A percentile compares a stretch with the other conserved stretches of the same genome.
Conservation (phyloP, 2,329 filamentous ascomycete species). For the Sclerotinia glacialis region DNA sequence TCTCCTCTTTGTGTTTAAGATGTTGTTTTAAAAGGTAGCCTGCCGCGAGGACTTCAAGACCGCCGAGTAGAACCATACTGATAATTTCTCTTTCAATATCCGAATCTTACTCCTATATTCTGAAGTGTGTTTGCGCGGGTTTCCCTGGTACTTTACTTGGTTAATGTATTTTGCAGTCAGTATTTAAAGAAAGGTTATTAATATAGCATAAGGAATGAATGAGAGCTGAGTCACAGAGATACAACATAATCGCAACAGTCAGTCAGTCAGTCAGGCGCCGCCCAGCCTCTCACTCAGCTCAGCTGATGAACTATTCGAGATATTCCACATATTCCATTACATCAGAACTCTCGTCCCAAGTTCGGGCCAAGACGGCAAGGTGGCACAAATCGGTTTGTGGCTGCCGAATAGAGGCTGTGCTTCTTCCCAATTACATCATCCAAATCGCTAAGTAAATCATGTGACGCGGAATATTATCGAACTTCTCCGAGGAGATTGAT, state of each 20-base stretch:
- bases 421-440: neutral
- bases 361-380: slow-evolving; percentile 1
- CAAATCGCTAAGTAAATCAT: neutral
- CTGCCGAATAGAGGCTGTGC: slow-evolving; percentile 4
- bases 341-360: neutral
- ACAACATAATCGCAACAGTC: neutral
- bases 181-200: neutral
- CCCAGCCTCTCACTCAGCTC: slow-evolving; percentile 2
- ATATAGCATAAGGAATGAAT: neutral
- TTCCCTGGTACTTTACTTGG: neutral
- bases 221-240: neutral
- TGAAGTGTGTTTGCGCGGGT: neutral
- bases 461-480: slow-evolving; percentile 8
- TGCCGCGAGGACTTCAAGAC: slow-evolving; percentile 37
- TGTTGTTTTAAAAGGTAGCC: slow-evolving; percentile 38
- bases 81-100: neutral
- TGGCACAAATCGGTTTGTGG: slow-evolving; percentile 1
- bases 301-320: slow-evolving; percentile 10
- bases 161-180: neutral
- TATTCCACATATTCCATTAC: neutral
- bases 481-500: neutral
- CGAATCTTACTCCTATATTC: neutral
- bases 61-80: slow-evolving; percentile 50
- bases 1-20: slow-evolving; percentile 36
- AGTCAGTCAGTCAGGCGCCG: neutral